Percentiles rank a stretch among this genome's conserved stretches.
Evolutionary conservation across 768 basidiomycete species (phyloP).

Genomic region (Suillus hirtellus): DNA sequence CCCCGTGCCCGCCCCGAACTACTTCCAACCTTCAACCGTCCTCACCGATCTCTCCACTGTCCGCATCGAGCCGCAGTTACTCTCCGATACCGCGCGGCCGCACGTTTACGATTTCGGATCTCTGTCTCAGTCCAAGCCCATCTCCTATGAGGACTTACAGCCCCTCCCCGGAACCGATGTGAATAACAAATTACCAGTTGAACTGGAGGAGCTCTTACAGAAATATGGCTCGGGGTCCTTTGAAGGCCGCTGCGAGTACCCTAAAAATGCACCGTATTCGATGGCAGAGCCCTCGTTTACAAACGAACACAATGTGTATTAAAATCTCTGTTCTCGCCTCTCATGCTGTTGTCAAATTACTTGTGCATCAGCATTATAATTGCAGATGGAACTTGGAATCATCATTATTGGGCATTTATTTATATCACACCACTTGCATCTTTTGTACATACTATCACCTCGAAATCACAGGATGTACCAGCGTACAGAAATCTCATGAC

Average conservation of each 20-base stretch:
- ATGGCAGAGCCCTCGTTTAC: neutral
- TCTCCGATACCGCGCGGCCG: neutral
- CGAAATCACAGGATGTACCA: neutral
- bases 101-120: neutral
- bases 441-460: neutral
- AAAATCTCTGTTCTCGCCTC: neutral
- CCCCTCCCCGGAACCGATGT: neutral
- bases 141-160: neutral
- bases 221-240: neutral
- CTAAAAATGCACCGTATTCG: neutral
- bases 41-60: constrained; percentile 1
- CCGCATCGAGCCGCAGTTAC: neutral
- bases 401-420: neutral
- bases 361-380: neutral
- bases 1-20: neutral
- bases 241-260: neutral
- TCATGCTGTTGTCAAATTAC: neutral
- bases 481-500: neutral
- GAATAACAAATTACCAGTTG: neutral
- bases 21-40: neutral
- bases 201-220: neutral
- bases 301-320: neutral
- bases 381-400: neutral
- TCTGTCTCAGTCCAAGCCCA: neutral
- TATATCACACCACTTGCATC: neutral